Base-by-base conservation (phyloP, 2,329 filamentous ascomycete genomes). In the Diaporthe australafricana region DNA sequence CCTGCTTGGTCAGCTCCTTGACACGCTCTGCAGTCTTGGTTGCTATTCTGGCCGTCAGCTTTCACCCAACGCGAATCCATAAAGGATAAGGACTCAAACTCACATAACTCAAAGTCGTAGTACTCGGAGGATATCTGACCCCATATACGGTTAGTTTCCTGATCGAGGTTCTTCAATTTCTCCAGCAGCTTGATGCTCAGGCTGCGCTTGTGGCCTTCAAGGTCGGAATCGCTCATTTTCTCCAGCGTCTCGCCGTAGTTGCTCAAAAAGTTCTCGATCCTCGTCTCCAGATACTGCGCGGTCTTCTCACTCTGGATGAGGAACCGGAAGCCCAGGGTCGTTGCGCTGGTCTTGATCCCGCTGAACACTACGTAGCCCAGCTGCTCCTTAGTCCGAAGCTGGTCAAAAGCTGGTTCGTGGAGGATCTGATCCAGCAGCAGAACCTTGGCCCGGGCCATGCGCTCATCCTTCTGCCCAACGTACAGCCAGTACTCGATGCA, bases 361-460 rank as follows among this genome's bases (percentile, higher is more conserved):
- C 93, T 96, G 82, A 96, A 98, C 0, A 99, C 96, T 68, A 99
- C 94, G 77, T 99, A 99, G 16, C 96, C 96, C 8, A 99, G 91
- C 83, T 99, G 96, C 81, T 99, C 96, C 82, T 98, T 98, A 53
- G 96, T 98, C 63, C 96, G 91, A 9, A 99, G 87, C 81, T 97
- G 95, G 82, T 99, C 94, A 79, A 98, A 99, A 11, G 93, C 93
- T 5, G 95, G 95, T 83, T 99, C 96, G 70, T 97, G 93, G 0
- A 94, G 91, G 84, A 99, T 93, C 82, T 98, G 96, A 32, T 94
- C 93, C 52, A 98, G 88, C 7, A 99, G 87, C 52, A 97, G 86
- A 0, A 94, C 88, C 81, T 93, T 95, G 17, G 95, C 93, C 22
- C 94, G 90, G 16, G 93, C 82, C 7, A 82, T 79, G n/a, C 91